These are phyloP conservation scores for Triglochin maritima DNA, from an alignment of 106 monocot genomes.

Conservation along the genomic window DNA sequence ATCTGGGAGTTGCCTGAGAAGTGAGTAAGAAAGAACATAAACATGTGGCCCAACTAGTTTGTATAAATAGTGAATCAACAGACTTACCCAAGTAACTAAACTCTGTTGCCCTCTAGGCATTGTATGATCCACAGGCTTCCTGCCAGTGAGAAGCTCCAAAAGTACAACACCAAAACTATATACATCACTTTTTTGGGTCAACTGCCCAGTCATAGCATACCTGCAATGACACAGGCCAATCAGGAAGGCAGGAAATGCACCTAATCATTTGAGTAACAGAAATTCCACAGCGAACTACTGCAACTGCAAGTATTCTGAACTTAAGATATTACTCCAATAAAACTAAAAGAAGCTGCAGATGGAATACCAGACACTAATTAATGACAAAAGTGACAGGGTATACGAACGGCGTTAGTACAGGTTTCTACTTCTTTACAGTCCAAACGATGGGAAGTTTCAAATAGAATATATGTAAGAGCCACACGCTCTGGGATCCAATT, in stretches of 20 bases:
- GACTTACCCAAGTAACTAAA: conserved; percentile 85
- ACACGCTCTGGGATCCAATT: too few relatives aligned
- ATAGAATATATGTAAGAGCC: too few relatives aligned
- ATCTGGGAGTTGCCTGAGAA: conserved; percentile 68
- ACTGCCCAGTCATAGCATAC: conserved; percentile 91
- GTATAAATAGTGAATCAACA: background rate
- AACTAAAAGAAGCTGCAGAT: too few relatives aligned
- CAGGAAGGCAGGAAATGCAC: background rate
- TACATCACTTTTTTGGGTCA: conserved; percentile 88
- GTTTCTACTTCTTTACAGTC: too few relatives aligned
- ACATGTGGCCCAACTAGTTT: background rate
- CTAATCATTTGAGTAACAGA: too few relatives aligned
- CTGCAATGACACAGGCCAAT: conserved; percentile 18
- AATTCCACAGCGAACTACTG: too few relatives aligned
- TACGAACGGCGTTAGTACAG: too few relatives aligned
- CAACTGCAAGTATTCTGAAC: too few relatives aligned
- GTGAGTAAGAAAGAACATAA: background rate
- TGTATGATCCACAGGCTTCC: conserved; percentile 90
- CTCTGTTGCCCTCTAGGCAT: conserved; percentile 96
- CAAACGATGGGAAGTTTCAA: too few relatives aligned
- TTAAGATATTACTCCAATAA: too few relatives aligned
- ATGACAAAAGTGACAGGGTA: too few relatives aligned
- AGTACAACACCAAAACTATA: conserved; percentile 95
- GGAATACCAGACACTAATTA: too few relatives aligned
- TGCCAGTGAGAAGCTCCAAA: conserved; percentile 82